Base-by-base conservation (phyloP, 352 stramenopile species). In the Thraustotheca clavata region DNA sequence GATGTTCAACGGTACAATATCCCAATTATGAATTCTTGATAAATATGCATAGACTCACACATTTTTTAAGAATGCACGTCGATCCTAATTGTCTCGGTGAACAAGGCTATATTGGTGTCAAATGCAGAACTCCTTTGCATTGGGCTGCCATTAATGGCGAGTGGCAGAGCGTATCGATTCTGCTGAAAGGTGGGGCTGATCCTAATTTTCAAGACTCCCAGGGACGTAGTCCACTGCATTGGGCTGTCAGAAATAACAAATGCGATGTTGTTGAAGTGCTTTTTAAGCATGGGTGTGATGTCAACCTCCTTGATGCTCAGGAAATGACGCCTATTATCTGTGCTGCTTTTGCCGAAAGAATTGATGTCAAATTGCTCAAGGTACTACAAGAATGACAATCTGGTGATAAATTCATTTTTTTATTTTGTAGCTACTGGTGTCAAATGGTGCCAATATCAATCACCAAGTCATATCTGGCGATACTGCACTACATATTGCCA, bases 261-360 rank as follows among this genome's bases (percentile, higher is more conserved):
- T 52, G 83, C n/a, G 76, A 86, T 26, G 73, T 81, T 49, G 83
- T 89, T n/a, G 71, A 73, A 0, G 70, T 82, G 0, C 59, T 92
- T 12, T 61, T 92, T 3, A 47, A 72, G 14, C 59, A 85, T 22
- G 76, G 72, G 18, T 80, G 80, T 0, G 77, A 92, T 49, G 76
- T 79, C 0, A 88, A 87, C 63, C 80, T 88, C 40, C 75, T 85
- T 2, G 83, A 92, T 46, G 74, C 84, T 31, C 75, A 80, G 12
- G 81, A 80, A 26, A 91, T 92, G 83, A 89, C 83, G 0, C 71
- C 80, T 1, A 83, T 89, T 32, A 69, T 89, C 62, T 92, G 83
- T 47, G 80, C 83, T 1, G 80, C 83, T 12, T 90, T 82, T 68
- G 78, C 80, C 7, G 83, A 82, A 4, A 79, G 78, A 0, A 86